These are phyloP conservation scores for Colletotrichum salicis DNA, from an alignment of 2,329 filamentous ascomycete species.

Conservation along the genomic window DNA sequence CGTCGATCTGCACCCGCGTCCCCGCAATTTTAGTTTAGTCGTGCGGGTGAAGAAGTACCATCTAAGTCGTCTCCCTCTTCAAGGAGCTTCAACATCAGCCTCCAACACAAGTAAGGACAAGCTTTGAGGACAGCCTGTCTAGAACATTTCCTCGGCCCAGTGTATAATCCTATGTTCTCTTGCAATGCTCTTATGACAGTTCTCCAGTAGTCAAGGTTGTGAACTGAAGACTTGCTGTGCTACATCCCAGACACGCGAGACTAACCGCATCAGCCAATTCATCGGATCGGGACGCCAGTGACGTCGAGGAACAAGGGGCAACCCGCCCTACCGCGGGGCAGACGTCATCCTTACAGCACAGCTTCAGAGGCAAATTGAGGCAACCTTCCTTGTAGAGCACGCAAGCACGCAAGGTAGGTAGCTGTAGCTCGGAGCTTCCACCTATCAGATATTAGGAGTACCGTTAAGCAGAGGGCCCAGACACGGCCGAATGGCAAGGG, in stretches of 20 bases:
- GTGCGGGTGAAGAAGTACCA: not conserved
- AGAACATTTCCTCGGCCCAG: no score
- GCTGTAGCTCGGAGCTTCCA: not conserved
- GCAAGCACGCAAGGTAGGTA: not conserved
- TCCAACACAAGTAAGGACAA: no score
- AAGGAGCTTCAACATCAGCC: not conserved
- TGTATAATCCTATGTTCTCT: no score
- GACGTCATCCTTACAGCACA: conserved; percentile 34
- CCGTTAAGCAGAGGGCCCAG: no score
- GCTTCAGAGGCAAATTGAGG: not conserved
- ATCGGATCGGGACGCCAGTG: conserved; percentile 14
- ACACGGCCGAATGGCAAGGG: not conserved
- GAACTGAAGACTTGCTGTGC: not conserved
- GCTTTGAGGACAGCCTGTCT: no score
- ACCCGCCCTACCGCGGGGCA: not conserved
- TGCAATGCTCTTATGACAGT: no score
- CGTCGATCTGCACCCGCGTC: not conserved
- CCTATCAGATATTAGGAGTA: not conserved
- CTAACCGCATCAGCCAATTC: conserved; percentile 3
- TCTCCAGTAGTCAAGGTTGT: no score
- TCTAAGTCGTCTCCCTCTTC: not conserved
- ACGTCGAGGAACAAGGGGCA: conserved; percentile 18
- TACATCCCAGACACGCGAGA: not conserved
- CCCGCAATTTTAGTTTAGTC: not conserved
- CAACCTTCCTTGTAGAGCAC: not conserved